Evolutionary conservation across 441 rosid species (phyloP).

Genomic region (Populus hybrid): DNA sequence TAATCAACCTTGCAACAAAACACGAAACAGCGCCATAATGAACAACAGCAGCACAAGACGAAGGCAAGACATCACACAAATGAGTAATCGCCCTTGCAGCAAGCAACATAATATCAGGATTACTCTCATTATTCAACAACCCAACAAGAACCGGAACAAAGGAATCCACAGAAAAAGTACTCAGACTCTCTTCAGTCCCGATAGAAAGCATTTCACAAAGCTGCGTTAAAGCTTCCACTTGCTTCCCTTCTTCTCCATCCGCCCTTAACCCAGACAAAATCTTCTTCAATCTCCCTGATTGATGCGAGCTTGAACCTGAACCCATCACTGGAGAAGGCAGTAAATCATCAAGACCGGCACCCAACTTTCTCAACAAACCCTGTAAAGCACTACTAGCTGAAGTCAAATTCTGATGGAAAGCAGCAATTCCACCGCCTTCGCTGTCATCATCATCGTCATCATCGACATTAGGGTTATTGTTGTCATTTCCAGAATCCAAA

Average conservation of each 20-base stretch:
- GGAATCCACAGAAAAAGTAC: slow-evolving; percentile 94
- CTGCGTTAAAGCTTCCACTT: slow-evolving; percentile 97
- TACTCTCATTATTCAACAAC: slow-evolving; percentile 85
- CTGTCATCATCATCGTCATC: slow-evolving; percentile 66
- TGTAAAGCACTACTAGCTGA: slow-evolving; percentile 97
- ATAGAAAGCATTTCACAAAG: slow-evolving; percentile 94
- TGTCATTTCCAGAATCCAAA: slow-evolving; percentile 43
- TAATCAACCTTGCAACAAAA: slow-evolving; percentile 88
- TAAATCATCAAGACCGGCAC: slow-evolving; percentile 94
- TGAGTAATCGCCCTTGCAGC: slow-evolving; percentile 98
- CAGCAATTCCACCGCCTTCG: slow-evolving; percentile 69
- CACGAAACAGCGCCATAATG: slow-evolving; percentile 95
- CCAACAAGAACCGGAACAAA: slow-evolving; percentile 94
- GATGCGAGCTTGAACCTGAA: slow-evolving; percentile 83
- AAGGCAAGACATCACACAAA: slow-evolving; percentile 94
- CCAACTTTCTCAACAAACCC: slow-evolving; percentile 89
- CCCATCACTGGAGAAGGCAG: slow-evolving; percentile 77
- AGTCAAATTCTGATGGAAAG: slow-evolving; percentile 82
- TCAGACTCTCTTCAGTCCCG: slow-evolving; percentile 94
- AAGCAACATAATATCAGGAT: slow-evolving; percentile 96
- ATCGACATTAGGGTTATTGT: slow-evolving; percentile 45
- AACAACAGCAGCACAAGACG: slow-evolving; percentile 98
- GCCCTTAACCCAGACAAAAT: slow-evolving; percentile 85
- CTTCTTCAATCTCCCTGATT: slow-evolving; percentile 84
- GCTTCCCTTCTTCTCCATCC: slow-evolving; percentile 96